phyloP scores from a whole-genome alignment of 371 early-diverging fungal genomes.

The Cokeromyces recurvatus region DNA sequence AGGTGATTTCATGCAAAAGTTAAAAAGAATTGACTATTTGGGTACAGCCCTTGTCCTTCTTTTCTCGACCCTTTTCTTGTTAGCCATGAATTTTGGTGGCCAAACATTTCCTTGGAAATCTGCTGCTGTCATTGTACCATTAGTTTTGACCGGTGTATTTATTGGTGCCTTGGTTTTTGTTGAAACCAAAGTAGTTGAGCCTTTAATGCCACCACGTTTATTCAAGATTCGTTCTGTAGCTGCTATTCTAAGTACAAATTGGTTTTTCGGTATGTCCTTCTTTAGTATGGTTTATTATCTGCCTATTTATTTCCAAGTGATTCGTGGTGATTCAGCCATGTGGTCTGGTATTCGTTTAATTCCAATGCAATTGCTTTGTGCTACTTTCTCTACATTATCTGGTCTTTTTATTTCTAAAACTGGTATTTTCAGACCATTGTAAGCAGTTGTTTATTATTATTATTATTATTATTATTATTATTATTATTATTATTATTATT shows the following conservation, averaged over 20 bases:
- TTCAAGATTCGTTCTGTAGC: conserved; percentile 44
- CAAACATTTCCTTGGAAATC: conserved; percentile 56
- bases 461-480: neutral
- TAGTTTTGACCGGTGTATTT: conserved; percentile 44
- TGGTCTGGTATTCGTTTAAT: conserved; percentile 46
- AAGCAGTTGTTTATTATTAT: neutral
- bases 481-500: too few relatives aligned
- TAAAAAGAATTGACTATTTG: conserved; percentile 36
- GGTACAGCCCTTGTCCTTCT: conserved; percentile 50
- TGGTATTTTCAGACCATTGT: conserved; percentile 37
- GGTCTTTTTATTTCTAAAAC: conserved; percentile 32
- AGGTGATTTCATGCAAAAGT: conserved; percentile 26
- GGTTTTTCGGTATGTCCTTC: conserved; percentile 52
- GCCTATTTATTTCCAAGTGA: conserved; percentile 79
- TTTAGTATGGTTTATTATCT: conserved; percentile 51
- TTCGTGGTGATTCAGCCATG: conserved; percentile 47
- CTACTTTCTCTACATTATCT: conserved; percentile 17
- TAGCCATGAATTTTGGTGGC: conserved; percentile 47
- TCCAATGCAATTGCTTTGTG: conserved; percentile 31
- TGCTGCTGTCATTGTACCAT: conserved; percentile 52
- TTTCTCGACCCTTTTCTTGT: conserved; percentile 30
- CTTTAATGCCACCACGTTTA: conserved; percentile 51
- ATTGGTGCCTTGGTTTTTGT: conserved; percentile 27
- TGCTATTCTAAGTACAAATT: conserved; percentile 36
- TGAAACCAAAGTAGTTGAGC: conserved; percentile 48